These are phyloP conservation scores for Tolypocladium tropicale DNA, from an alignment of 2,329 filamentous ascomycete species.

Conservation along the genomic window DNA sequence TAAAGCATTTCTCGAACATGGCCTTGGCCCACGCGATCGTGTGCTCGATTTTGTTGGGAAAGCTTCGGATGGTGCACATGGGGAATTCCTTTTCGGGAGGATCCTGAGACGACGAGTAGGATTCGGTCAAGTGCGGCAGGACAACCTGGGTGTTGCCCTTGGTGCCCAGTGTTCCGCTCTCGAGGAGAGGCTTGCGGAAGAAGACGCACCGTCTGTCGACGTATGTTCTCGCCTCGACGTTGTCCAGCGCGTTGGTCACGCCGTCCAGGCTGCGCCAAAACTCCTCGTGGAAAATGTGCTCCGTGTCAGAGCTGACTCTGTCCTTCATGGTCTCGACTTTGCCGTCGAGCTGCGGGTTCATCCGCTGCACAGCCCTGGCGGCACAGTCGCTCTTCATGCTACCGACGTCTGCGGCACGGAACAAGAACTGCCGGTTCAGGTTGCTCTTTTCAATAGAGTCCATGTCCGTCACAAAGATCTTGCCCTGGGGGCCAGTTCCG, in stretches of 20 bases:
- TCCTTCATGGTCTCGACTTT: slow-evolving; percentile 83
- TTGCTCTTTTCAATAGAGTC: slow-evolving; percentile 99
- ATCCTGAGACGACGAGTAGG: slow-evolving; percentile 90
- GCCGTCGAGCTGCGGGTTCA: slow-evolving; percentile 87
- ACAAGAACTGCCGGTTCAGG: slow-evolving; percentile 92
- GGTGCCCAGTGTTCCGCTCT: slow-evolving; percentile 95
- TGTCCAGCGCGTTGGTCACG: slow-evolving; percentile 95
- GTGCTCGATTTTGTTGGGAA: slow-evolving; percentile 97
- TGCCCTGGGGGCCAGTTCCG: slow-evolving; percentile 76
- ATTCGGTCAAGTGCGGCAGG: slow-evolving; percentile 83
- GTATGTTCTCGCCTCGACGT: slow-evolving; percentile 92
- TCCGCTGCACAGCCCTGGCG: slow-evolving; percentile 75
- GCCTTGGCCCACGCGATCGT: slow-evolving; percentile 98
- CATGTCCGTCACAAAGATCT: slow-evolving; percentile 92
- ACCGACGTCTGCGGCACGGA: slow-evolving; percentile 87
- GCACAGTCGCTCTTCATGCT: slow-evolving; percentile 95
- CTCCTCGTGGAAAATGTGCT: slow-evolving; percentile 84
- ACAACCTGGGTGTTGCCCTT: slow-evolving; percentile 98
- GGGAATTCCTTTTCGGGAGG: slow-evolving; percentile 98
- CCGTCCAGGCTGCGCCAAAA: slow-evolving; percentile 86
- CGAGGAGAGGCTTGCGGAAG: slow-evolving; percentile 92
- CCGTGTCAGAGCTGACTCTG: slow-evolving; percentile 82
- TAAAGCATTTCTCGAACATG: slow-evolving; percentile 87
- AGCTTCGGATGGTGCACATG: slow-evolving; percentile 95
- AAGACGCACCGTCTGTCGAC: slow-evolving; percentile 95